Base-by-base conservation (phyloP, 306 rosid genomes). In the Arachis hypogaea region DNA sequence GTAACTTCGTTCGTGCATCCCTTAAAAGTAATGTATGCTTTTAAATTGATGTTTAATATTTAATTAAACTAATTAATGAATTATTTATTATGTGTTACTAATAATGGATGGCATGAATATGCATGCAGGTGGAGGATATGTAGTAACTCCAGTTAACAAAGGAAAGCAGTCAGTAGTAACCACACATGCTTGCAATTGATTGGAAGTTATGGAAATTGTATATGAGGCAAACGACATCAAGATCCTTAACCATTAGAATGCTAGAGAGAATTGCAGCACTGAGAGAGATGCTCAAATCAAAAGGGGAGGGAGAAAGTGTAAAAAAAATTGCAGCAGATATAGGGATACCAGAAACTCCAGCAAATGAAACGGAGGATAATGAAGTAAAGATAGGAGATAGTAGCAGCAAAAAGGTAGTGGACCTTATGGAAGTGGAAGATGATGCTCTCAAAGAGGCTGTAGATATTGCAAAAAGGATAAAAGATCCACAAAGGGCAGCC, bases 131-230 rank as follows among this genome's bases (percentile, higher is more conserved):
- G 98, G 98, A 82, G 98, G 97, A 79, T 93, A 66, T 72, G 89
- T 93, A 60, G 72, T 93, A 69, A 87, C 89, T 78, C 98, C 98
- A 28, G 85, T 85, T 22, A 85, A 82, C 82, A 81, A 89, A 40
- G 93, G 97, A 78, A 87, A 85, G 22, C 88, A 83, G 10, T 87
- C 97, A 5, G 76, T 90, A 40, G 96, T 93, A 50, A 90, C 14
- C 82, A 59, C 98, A 93, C 80, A 90, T 90, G 96, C 97, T 93
- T 86, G 83, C 97, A n/a, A 59, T 93, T 69, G 96, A 93, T 80
- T 93, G 98, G 98, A 93, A 87, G 76, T 87, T 76, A 63, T 93
- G 98, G 97, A 93, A 87, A 75, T 73, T 86, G 47, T 82, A 82
- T 77, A 54, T 85, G 56, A 89, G 86, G 2, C 96, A 90, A 9